A percentile compares a stretch with the other conserved stretches of the same genome.
phyloP scores from a whole-genome alignment of 768 basidiomycete species.

The Myochromella boudieri region DNA sequence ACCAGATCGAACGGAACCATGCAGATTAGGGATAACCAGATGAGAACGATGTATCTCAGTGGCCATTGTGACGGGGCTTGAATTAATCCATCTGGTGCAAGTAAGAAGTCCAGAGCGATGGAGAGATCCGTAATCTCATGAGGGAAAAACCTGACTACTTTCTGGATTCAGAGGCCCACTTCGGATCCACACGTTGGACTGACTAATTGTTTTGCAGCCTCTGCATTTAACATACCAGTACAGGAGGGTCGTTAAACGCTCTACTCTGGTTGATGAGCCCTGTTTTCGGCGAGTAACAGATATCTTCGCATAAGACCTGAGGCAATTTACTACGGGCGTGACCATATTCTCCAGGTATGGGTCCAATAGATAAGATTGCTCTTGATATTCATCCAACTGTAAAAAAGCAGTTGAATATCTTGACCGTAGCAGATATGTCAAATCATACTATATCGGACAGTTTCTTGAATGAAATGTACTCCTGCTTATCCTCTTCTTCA shows the following conservation, averaged over 20 bases:
- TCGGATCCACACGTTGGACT: slow-evolving; percentile 27
- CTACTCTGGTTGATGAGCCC: slow-evolving; percentile 38
- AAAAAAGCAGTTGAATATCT: background rate
- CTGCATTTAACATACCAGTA: slow-evolving; percentile 86
- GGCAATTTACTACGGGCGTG: slow-evolving; percentile 62
- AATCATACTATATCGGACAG: slow-evolving; percentile 52
- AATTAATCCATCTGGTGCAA: slow-evolving; percentile 41
- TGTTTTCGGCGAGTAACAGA: slow-evolving; percentile 31
- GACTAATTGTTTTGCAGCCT: slow-evolving; percentile 90
- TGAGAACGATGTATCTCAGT: slow-evolving; percentile 76
- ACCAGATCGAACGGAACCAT: slow-evolving; percentile 91
- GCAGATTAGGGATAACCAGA: slow-evolving; percentile 94
- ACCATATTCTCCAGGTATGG: slow-evolving; percentile 83
- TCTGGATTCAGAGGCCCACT: slow-evolving; percentile 15
- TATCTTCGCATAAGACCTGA: slow-evolving; percentile 55
- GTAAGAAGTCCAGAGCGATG: slow-evolving; percentile 68
- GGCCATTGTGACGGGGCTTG: slow-evolving; percentile 63
- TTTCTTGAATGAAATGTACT: slow-evolving; percentile 40
- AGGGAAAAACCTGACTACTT: slow-evolving; percentile 87
- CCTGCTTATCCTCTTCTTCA: slow-evolving; percentile 41
- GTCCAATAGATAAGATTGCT: slow-evolving; percentile 90
- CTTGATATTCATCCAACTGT: slow-evolving; percentile 88
- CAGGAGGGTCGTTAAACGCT: slow-evolving; percentile 59
- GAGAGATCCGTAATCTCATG: slow-evolving; percentile 85
- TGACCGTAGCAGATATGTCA: background rate